These are phyloP conservation scores for Rhodosporidiobolus odoratus DNA, from an alignment of 768 basidiomycete genomes.

Conservation along the genomic window DNA sequence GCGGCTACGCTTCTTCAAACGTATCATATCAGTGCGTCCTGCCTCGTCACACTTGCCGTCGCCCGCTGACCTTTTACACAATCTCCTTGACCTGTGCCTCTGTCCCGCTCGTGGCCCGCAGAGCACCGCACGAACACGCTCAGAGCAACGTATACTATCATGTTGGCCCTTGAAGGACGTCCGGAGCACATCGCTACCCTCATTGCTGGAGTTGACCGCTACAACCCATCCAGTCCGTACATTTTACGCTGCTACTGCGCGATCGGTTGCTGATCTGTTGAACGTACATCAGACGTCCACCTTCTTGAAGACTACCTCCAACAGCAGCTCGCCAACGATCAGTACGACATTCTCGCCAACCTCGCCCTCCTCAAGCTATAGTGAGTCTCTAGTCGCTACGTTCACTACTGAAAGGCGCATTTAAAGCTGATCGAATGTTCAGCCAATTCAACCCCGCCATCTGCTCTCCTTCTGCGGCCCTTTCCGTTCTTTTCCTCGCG, in stretches of 20 bases:
- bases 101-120: no score
- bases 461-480: slow-evolving; percentile 18
- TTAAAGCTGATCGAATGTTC: not conserved
- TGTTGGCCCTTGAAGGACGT: slow-evolving; percentile 19
- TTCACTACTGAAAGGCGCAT: no score
- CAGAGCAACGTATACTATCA: no score
- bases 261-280: not conserved
- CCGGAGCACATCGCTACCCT: slow-evolving; percentile 33
- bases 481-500: slow-evolving; percentile 81
- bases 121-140: no score
- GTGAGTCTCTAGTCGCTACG: no score
- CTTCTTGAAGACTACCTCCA: slow-evolving; percentile 96
- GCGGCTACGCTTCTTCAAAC: no score
- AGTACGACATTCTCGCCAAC: slow-evolving; percentile 93
- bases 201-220: slow-evolving; percentile 59
- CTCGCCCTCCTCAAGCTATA: slow-evolving; percentile 89
- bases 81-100: no score
- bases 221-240: slow-evolving; percentile 70
- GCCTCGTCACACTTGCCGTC: no score
- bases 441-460: slow-evolving; percentile 36
- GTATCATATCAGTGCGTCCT: no score
- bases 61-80: no score
- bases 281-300: slow-evolving; percentile 54
- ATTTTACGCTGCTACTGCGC: not conserved
- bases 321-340: slow-evolving; percentile 78